Percentiles rank a stretch among this genome's conserved stretches.
These are phyloP conservation scores for Trichoderma polysporum DNA, from an alignment of 2,329 filamentous ascomycete species.

Conservation along the genomic window DNA sequence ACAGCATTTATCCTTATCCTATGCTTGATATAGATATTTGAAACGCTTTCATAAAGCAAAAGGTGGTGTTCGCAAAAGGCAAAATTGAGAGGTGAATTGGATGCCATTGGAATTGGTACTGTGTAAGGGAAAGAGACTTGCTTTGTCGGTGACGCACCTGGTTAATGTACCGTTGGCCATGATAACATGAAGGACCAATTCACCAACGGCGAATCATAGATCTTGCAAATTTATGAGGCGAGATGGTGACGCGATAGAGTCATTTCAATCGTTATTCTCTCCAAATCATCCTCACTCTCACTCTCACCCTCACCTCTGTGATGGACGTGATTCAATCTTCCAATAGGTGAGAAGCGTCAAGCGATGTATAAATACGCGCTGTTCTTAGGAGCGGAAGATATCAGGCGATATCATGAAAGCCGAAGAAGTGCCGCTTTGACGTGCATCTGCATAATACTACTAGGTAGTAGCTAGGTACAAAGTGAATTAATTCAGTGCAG, in stretches of 20 bases:
- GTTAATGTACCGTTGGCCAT: background rate
- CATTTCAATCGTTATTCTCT: background rate
- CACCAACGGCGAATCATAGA: background rate
- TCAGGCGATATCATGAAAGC: background rate
- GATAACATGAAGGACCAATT: background rate
- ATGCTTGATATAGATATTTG: background rate
- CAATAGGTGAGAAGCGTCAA: background rate
- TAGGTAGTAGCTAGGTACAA: too few species aligned
- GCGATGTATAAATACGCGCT: background rate
- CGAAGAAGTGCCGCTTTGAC: background rate
- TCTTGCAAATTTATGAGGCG: background rate
- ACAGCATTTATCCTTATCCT: background rate
- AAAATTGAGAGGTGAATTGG: background rate
- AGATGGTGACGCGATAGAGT: background rate
- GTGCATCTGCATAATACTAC: background rate
- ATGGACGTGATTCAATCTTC: background rate
- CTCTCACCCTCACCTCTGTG: background rate
- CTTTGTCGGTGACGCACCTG: slow-evolving; percentile 8
- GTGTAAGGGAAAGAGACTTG: background rate
- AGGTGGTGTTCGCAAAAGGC: background rate
- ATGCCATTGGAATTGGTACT: background rate
- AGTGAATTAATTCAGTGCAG: too few species aligned
- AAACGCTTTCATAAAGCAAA: too few species aligned
- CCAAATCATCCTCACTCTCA: background rate
- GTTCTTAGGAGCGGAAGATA: background rate